phyloP scores from a whole-genome alignment of 257 asterid genomes.

The Knoxia roxburghii region DNA sequence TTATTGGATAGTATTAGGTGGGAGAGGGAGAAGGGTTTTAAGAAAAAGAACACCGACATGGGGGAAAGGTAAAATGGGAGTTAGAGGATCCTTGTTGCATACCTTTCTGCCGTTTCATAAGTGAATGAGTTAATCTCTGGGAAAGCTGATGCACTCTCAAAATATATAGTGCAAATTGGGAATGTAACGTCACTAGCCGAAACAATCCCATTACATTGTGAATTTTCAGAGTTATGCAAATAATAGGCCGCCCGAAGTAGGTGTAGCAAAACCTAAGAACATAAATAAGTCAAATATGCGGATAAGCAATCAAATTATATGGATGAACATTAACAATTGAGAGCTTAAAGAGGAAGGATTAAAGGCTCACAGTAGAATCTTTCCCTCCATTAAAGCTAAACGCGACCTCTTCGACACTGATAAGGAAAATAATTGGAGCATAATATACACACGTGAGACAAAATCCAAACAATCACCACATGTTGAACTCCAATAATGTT shows the following conservation, averaged over 20 bases:
- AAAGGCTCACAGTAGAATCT: slow-evolving; percentile 80
- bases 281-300: not conserved
- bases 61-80: not conserved
- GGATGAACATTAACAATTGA: not conserved
- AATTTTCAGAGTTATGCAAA: slow-evolving; percentile 45
- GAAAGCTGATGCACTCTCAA: slow-evolving; percentile 81
- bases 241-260: slow-evolving; percentile 84
- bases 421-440: slow-evolving; percentile 15
- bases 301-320: not conserved
- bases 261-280: slow-evolving; percentile 75
- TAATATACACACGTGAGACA: not conserved
- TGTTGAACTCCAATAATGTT: not conserved
- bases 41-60: not conserved
- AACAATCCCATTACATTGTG: slow-evolving; percentile 29
- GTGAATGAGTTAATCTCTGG: slow-evolving; percentile 94
- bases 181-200: slow-evolving; percentile 39
- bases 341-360: slow-evolving; percentile 3
- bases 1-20: not conserved
- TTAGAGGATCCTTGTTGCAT: slow-evolving; percentile 14
- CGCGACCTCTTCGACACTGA: slow-evolving; percentile 84
- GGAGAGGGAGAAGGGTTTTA: not conserved
- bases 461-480: not conserved
- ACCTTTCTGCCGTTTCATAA: slow-evolving; percentile 63
- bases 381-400: slow-evolving; percentile 97
- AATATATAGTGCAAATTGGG: slow-evolving; percentile 79